Conservation (phyloP, 257 asterid species). For the Pogostemon cablin region DNA sequence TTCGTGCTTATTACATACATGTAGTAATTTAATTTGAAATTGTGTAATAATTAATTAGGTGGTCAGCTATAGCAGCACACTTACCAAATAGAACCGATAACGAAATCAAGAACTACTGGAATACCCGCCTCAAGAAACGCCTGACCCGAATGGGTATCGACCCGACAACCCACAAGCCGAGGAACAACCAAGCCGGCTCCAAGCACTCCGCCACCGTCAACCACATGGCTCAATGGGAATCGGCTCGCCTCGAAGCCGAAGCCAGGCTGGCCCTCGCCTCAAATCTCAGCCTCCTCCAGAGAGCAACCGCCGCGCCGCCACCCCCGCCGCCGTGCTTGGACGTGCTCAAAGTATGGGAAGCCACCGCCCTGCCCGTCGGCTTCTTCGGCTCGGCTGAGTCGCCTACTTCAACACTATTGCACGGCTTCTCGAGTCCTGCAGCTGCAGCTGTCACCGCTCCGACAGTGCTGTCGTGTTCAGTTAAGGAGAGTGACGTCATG, state of each 20-base stretch:
- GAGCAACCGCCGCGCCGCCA: conserved; percentile 19
- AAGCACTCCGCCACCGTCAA: conserved; percentile 39
- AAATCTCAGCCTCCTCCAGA: conserved; percentile 26
- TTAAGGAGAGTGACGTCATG: conserved; percentile 3
- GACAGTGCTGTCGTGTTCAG: background rate
- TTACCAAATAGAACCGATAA: conserved; percentile 51
- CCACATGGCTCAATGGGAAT: conserved; percentile 66
- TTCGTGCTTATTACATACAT: background rate
- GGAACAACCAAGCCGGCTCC: conserved; percentile 32
- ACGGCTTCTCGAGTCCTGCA: conserved; percentile 24
- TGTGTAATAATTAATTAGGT: conserved; percentile 31
- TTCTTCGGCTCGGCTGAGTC: conserved; percentile 35
- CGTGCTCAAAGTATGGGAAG: conserved; percentile 49
- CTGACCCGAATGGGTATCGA: conserved; percentile 54
- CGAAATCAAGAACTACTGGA: conserved; percentile 57
- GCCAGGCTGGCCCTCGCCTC: conserved; percentile 45
- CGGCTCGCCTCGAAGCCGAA: conserved; percentile 62
- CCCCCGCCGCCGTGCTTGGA: conserved; percentile 42
- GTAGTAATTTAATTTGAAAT: background rate
- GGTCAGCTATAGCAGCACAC: conserved; percentile 54
- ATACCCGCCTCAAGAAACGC: conserved; percentile 55
- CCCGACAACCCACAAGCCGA: conserved; percentile 54
- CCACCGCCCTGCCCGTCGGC: conserved; percentile 17
- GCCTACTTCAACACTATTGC: conserved; percentile 41
- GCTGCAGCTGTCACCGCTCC: conserved; percentile 8